Percentiles rank a stretch among this genome's conserved stretches.
Evolutionary conservation across 345 rosid species (phyloP).

Genomic region (Populus ilicifolia): DNA sequence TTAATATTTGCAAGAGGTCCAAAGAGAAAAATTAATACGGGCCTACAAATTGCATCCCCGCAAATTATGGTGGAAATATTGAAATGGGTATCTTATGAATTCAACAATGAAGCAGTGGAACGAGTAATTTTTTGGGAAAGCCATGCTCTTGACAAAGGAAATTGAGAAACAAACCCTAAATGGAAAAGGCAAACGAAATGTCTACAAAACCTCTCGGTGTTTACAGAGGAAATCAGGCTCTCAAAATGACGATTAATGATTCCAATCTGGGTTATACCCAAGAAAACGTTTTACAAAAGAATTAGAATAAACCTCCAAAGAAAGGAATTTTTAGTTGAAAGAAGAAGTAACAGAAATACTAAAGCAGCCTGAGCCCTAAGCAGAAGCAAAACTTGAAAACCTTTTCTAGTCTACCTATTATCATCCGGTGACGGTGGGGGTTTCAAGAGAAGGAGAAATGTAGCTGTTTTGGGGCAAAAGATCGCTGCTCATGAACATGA

Average conservation of each 20-base stretch:
- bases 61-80: conserved; percentile 15
- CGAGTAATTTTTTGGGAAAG: conserved; percentile 21
- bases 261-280: background rate
- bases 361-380: background rate
- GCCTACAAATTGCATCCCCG: background rate
- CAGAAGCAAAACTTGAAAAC: conserved; percentile 16
- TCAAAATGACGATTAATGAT: background rate
- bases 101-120: conserved; percentile 25
- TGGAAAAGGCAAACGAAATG: conserved; percentile 6
- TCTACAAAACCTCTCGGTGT: background rate
- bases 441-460: conserved; percentile 8
- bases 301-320: conserved; percentile 8
- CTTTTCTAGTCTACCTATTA: conserved; percentile 8
- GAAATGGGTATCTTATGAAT: conserved; percentile 21
- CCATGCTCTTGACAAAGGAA: conserved; percentile 14
- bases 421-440: conserved; percentile 10
- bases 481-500: conserved; percentile 31
- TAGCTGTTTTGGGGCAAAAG: conserved; percentile 17
- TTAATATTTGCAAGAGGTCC: conserved; percentile 28
- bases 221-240: background rate
- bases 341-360: background rate
- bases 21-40: conserved; percentile 13
- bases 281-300: conserved; percentile 3
- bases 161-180: conserved; percentile 17
- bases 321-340: background rate